Evolutionary conservation across 148 eudicot species (phyloP).

Genomic region (Amaranthus palmeri): DNA sequence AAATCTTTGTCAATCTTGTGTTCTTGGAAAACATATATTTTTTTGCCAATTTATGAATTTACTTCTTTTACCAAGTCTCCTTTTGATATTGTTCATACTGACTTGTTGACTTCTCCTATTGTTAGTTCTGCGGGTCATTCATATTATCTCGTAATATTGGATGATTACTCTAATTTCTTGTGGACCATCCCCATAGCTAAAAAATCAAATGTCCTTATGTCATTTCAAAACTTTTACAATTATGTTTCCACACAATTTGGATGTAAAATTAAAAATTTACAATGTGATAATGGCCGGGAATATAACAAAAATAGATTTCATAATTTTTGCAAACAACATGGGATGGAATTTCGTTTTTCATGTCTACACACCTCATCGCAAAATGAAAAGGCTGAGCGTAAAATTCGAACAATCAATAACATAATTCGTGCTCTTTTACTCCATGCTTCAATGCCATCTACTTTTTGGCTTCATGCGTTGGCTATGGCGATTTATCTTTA

Average conservation of each 20-base stretch:
- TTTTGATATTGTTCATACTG: too few species aligned
- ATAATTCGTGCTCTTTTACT: not conserved
- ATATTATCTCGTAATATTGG: not conserved
- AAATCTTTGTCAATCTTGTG: too few species aligned
- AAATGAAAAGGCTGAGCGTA: constrained; percentile 7
- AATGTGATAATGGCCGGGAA: not conserved
- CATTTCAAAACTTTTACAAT: too few species aligned
- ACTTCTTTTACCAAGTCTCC: too few species aligned
- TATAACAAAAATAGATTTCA: not conserved
- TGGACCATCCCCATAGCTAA: not conserved
- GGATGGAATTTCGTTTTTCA: constrained; percentile 4
- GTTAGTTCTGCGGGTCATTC: too few species aligned
- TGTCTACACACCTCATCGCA: constrained; percentile 12
- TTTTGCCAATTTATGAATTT: too few species aligned
- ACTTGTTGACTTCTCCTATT: too few species aligned
- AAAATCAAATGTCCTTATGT: too few species aligned
- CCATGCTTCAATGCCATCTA: not conserved
- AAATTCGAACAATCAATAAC: not conserved
- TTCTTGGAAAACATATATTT: not conserved
- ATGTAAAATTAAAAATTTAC: not conserved
- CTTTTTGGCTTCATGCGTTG: too few species aligned
- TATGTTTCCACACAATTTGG: constrained; percentile 1
- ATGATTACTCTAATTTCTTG: not conserved
- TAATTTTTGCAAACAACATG: not conserved
- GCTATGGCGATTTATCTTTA: too few species aligned